These are phyloP conservation scores for Daedalea quercina DNA, from an alignment of 768 basidiomycete species.

Conservation along the genomic window DNA sequence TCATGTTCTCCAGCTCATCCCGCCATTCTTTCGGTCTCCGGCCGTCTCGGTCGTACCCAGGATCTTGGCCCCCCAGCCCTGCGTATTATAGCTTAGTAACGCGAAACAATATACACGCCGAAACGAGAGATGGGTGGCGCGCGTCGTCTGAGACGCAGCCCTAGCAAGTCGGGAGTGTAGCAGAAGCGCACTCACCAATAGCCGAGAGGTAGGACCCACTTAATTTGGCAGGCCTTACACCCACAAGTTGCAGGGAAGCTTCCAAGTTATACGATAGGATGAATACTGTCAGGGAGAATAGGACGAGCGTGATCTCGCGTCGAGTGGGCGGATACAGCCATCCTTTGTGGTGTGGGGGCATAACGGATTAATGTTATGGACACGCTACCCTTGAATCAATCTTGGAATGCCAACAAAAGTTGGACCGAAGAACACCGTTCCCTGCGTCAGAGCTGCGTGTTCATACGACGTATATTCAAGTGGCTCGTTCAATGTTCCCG, in stretches of 20 bases:
- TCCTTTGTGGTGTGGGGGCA: slow-evolving; percentile 32
- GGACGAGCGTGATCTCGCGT: slow-evolving; percentile 64
- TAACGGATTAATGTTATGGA: neutral
- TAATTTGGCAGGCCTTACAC: slow-evolving; percentile 22
- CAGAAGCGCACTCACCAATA: slow-evolving; percentile 10
- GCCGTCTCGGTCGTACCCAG: slow-evolving; percentile 44
- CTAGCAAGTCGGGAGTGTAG: neutral
- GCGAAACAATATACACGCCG: neutral
- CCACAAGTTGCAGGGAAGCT: slow-evolving; percentile 45
- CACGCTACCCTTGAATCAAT: neutral
- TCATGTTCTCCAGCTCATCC: slow-evolving; percentile 51
- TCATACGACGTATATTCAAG: too few relatives aligned
- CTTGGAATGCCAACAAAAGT: neutral
- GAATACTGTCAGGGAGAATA: slow-evolving; percentile 61
- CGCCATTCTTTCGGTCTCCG: slow-evolving; percentile 45
- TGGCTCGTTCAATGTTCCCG: too few relatives aligned
- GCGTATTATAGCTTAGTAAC: neutral
- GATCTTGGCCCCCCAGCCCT: slow-evolving; percentile 22
- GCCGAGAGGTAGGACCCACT: slow-evolving; percentile 16
- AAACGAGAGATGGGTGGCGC: neutral
- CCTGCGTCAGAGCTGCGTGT: too few relatives aligned
- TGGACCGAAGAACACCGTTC: neutral
- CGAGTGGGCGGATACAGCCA: slow-evolving; percentile 65
- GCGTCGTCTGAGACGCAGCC: too few relatives aligned
- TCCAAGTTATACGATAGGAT: slow-evolving; percentile 73